Base-by-base conservation (phyloP, 1,139 yeast species). In the Lodderomyces elongisporus region DNA sequence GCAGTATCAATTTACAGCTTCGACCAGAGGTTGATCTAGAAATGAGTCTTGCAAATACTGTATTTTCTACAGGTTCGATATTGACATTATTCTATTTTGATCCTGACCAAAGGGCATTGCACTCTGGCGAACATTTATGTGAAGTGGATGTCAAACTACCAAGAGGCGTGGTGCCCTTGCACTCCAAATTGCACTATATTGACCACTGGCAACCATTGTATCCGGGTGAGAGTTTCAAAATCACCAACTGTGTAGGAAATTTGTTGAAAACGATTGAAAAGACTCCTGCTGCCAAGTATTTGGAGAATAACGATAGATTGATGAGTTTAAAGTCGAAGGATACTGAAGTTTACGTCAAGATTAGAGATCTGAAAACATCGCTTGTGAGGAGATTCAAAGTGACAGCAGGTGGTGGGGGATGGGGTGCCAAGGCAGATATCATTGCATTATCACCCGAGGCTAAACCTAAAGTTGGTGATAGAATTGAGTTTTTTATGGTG, bases 321-420 rank as follows among this genome's bases (percentile, higher is more conserved):
- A 66, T 64, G 70, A 54, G 56, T 27, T 52, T 76, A 8, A 66
- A 59, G 25, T 61, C 73, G 14, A 71, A 71, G 44, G 69, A 59
- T 36, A 52, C 77, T 27, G 60, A 65, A 41, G 79, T 75, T 4
- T 74, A 61, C 46, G 71, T 64, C 22, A 66, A 62, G 40, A 31
- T 66, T 12, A 48, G 46, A 33, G 48, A 48, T 14, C 39, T 42
- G 5, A 46, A 43, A 6, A 44, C 45, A 29, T n/a, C n/a, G n/a
- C n/a, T n/a, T n/a, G n/a, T n/a, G n/a, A n/a, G n/a, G n/a, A 49
- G 64, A 35, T 62, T 59, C 48, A 68, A 73, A 46, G 79, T 78
- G 14, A 67, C 74, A 25, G 84, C 84, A 4, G 75, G 75, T 1
- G 85, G 85, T 4, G 85, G 84, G 2, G 73, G 75, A 8, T 78